Evolutionary conservation across 805 yeast species (phyloP), one percentile per base, ranked within the genome.

Genomic region (Candida pini): DNA sequence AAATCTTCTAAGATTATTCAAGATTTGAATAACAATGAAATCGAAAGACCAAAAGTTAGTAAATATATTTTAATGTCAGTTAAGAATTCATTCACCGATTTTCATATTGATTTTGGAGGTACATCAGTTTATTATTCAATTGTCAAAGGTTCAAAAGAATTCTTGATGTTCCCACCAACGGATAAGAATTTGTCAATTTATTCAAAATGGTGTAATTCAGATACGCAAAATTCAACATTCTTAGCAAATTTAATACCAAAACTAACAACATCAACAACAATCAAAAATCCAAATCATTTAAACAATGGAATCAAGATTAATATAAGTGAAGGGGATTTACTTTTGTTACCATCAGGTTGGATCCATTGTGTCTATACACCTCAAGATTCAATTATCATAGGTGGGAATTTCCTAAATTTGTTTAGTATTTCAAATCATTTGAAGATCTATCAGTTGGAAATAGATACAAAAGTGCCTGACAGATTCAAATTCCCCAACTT

Each of bases 71-170:
- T 88, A 26, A 88, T 88, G 95, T 82, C 94, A 1, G 95, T 85
- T 3, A 63, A 68, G 18, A 75, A 80, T 40, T 77, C 92, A 2
- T 88, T 73, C 53, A 88, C 96, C 0, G 97, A 88, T 54, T 88
- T 87, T 59, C 97, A 88, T 56, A 66, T 88, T 28, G 97, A 88
- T 56, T 88, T 88, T 56, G 92, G 94, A 2, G 97, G 96, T 0
- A 84, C 96, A 0, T 82, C 92, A 1, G 97, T 88, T 5, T 88
- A 85, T 54, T 88, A 88, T 57, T 85, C 90, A 2, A 77, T 88
- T 3, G 59, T 88, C 12, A 62, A 69, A n/a, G 97, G 97, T 1
- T 47, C 62, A 3, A 88, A 88, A 49, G 70, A 76, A 21, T 88
- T 88, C 50, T 56, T 87, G 30, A 73, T 88, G 69, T 76, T 69